Evolutionary conservation across 139 green algal genomes (phyloP).

Genomic region (Nannochloris sp.): DNA sequence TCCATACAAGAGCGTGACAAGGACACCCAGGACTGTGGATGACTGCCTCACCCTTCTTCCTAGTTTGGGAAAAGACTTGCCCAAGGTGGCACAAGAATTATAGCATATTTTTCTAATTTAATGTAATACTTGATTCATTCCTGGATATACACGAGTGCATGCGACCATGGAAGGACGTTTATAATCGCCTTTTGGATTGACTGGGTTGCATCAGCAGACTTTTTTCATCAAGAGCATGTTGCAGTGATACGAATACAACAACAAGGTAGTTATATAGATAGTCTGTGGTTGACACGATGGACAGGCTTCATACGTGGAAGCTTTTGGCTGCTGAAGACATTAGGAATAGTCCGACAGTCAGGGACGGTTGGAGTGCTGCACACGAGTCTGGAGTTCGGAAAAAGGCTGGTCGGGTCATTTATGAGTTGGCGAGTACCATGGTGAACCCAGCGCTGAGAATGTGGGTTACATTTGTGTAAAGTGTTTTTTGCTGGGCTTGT

Average conservation of each 20-base stretch:
- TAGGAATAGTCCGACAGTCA: constrained; percentile 8
- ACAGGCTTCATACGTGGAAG: constrained; percentile 9
- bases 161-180: too few species aligned
- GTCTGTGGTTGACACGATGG: neutral
- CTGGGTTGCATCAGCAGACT: too few species aligned
- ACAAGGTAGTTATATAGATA: too few species aligned
- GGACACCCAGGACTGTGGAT: neutral
- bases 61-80: neutral
- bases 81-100: neutral
- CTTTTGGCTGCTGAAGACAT: constrained; percentile 17
- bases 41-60: neutral
- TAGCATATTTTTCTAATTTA: neutral
- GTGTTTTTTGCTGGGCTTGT: too few species aligned
- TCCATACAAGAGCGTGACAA: constrained; percentile 6
- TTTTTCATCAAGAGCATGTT: too few species aligned
- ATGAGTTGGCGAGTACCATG: neutral
- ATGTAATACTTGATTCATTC: too few species aligned
- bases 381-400: constrained; percentile 12
- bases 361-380: constrained; percentile 11
- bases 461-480: too few species aligned
- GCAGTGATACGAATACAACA: too few species aligned
- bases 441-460: too few species aligned
- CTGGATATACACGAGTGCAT: too few species aligned
- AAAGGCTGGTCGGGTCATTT: constrained; percentile 16
- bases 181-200: too few species aligned